Conservation (phyloP, 306 rosid species). For the Cercis canadensis region DNA sequence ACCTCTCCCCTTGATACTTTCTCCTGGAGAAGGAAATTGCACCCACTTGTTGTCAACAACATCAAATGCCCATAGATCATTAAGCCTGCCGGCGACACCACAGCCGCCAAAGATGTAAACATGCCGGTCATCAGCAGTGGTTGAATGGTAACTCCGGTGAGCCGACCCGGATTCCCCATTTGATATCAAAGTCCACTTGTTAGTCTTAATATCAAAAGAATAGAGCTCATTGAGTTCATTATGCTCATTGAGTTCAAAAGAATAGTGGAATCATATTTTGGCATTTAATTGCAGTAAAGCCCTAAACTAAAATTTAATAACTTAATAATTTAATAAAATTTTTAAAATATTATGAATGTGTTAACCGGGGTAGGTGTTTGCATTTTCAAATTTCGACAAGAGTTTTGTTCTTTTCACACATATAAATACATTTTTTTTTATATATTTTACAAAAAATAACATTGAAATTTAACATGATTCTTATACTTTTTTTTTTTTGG, state of each 20-base stretch:
- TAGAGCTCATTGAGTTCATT: constrained; percentile 80
- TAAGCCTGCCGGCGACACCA: constrained; percentile 78
- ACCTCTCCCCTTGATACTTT: constrained; percentile 74
- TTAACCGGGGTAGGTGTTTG: background rate
- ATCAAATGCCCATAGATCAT: constrained; percentile 86
- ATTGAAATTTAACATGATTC: too few relatives aligned
- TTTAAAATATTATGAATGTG: background rate
- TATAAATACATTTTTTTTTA: too few relatives aligned
- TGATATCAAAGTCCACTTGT: constrained; percentile 74
- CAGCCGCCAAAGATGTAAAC: constrained; percentile 83
- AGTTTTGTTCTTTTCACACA: too few relatives aligned
- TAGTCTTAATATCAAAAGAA: constrained; percentile 68
- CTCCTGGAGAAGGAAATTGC: constrained; percentile 62
- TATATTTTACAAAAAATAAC: too few relatives aligned
- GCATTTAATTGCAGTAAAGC: background rate
- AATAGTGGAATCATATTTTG: too few relatives aligned
- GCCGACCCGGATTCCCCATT: constrained; percentile 63
- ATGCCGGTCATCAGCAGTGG: constrained; percentile 46
- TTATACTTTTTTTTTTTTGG: too few relatives aligned
- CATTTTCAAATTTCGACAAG: background rate
- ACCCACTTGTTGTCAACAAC: constrained; percentile 65
- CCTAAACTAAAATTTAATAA: background rate
- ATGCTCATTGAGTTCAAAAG: too few relatives aligned
- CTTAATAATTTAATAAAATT: background rate
- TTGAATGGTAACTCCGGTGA: constrained; percentile 87